Base-by-base conservation (phyloP, 768 basidiomycete genomes). In the Cantharellus anzutake region DNA sequence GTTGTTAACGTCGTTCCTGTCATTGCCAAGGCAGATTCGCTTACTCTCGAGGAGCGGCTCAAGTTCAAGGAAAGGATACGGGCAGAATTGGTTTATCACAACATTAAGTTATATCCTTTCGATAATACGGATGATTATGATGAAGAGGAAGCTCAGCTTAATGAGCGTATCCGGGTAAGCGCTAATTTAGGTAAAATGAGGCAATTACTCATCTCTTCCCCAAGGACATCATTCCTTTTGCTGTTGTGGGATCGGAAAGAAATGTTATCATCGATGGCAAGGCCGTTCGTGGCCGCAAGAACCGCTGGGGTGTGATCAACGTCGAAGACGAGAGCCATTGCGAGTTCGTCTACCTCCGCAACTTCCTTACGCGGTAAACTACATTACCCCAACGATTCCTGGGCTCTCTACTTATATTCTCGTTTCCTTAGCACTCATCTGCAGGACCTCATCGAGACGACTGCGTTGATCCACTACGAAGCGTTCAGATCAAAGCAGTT, bases 1-100 rank as follows among this genome's bases (percentile, higher is more conserved):
- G 94, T 98, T 50, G 96, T 97, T 71, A 99, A 99, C 66, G 94
- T 99, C 58, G 93, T 99, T 4, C 94, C 94, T n/a, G 87, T 99
- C 62, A 97, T 99, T 67, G 94, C 96, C 65, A 99, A 99, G 78
- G 79, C 87, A 39, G 94, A 99, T 72, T 84, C 82, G 63, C 77
- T 99, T 75, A 97, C 93, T 2, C 70, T 88, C 60, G 93, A 96
- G 64, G 94, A 99, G 77, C 76, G 91, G 65, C 85, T 84, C 60
- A 76, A 76, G 51, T 99, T 99, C 80, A 99, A 99, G 79, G 75
- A 80, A 67, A 86, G 92, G 89, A 96, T 99, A 68, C 85, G 90
- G 64, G 90, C 88, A 59, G 96, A 98, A 73, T 71, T 98, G 65
- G 76, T 83, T 11, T 81, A 88, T 75, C 77, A 97, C 75, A 87